phyloP scores from a whole-genome alignment of 1,139 yeast genomes.

The Suhomyces bolitotheri region DNA sequence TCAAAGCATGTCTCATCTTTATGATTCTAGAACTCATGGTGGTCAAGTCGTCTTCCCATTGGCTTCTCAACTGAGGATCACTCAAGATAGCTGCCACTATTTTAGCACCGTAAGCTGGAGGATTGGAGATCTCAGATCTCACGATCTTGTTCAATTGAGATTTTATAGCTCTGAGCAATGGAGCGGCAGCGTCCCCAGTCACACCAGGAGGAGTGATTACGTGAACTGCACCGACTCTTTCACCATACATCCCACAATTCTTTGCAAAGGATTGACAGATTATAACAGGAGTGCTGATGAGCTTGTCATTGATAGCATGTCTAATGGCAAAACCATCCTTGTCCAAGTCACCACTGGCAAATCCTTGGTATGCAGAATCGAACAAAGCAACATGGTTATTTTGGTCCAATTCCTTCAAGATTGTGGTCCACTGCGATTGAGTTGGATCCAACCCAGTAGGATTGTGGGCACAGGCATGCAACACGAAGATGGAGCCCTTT shows the following conservation, averaged over 20 bases:
- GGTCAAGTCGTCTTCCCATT: conserved; percentile 84
- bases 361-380: conserved; percentile 56
- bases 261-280: conserved; percentile 97
- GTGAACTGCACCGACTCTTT: conserved; percentile 93
- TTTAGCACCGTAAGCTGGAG: conserved; percentile 96
- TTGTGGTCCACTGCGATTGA: conserved; percentile 41
- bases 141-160: conserved; percentile 80
- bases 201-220: conserved; percentile 53
- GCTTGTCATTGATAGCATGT: conserved; percentile 61
- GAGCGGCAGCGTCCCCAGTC: conserved; percentile 20
- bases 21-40: conserved; percentile 87
- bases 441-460: conserved; percentile 54
- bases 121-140: conserved; percentile 87
- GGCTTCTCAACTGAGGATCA: conserved; percentile 61
- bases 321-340: conserved; percentile 88
- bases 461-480: conserved; percentile 54
- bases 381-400: conserved; percentile 44
- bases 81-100: conserved; percentile 77
- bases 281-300: conserved; percentile 50
- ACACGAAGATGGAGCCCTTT: conserved; percentile 66
- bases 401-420: conserved; percentile 48
- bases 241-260: conserved; percentile 97
- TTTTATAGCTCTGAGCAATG: conserved; percentile 44
- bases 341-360: conserved; percentile 85
- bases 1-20: conserved; percentile 70